Conservation (phyloP, 2,329 filamentous ascomycete genomes). For the Microdochium trichocladiopsis region DNA sequence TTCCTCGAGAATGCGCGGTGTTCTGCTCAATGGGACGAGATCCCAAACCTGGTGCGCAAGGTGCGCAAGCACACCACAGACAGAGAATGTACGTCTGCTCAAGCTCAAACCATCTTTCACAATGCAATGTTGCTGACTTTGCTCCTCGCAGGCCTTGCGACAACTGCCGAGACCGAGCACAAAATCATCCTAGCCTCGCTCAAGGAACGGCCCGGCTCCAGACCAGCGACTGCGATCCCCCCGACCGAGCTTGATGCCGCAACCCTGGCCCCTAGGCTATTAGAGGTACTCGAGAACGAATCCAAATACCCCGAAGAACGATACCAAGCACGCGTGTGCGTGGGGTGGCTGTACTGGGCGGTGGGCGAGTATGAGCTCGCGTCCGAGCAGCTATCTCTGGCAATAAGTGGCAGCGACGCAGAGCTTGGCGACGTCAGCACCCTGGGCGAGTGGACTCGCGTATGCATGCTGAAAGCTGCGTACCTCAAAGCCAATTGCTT, state of each 20-base stretch:
- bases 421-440: constrained; percentile 8
- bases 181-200: constrained; percentile 51
- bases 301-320: constrained; percentile 45
- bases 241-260: constrained; percentile 37
- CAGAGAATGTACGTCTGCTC: constrained; percentile 61
- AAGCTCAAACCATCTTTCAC: constrained; percentile 1
- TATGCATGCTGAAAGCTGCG: constrained; percentile 71
- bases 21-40: constrained; percentile 76
- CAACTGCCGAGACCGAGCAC: constrained; percentile 63
- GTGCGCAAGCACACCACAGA: constrained; percentile 88
- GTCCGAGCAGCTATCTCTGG: constrained; percentile 25
- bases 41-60: constrained; percentile 87
- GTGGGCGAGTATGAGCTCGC: constrained; percentile 61
- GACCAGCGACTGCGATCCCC: constrained; percentile 33
- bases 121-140: constrained; percentile 3
- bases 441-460: constrained; percentile 68
- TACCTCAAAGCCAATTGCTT: constrained; percentile 68
- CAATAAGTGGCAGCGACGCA: neutral
- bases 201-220: constrained; percentile 26
- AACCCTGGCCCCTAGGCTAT: constrained; percentile 40
- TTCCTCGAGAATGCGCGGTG: constrained; percentile 82
- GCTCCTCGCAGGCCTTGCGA: constrained; percentile 51
- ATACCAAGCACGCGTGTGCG: constrained; percentile 75
- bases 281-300: constrained; percentile 52
- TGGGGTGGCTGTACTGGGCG: constrained; percentile 81